phyloP scores from a whole-genome alignment of 768 basidiomycete genomes.

The Imleria badia region DNA sequence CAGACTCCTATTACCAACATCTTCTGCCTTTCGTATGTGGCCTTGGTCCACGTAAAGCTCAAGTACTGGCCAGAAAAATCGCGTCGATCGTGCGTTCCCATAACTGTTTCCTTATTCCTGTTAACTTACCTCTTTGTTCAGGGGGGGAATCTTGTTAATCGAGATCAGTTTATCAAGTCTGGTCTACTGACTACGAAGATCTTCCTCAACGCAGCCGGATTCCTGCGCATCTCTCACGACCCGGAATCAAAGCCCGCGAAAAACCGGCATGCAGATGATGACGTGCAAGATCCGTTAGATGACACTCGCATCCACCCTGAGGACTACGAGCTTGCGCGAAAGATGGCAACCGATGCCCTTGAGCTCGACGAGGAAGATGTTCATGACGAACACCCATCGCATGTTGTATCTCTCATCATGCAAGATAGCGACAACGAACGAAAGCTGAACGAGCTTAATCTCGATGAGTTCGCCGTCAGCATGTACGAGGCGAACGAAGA shows the following conservation, averaged over 20 bases:
- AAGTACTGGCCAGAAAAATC: constrained; percentile 79
- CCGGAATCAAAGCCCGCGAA: constrained; percentile 59
- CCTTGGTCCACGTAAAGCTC: constrained; percentile 92
- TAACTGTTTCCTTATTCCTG: neutral
- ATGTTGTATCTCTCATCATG: constrained; percentile 85
- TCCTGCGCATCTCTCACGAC: constrained; percentile 83
- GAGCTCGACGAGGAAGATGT: constrained; percentile 98
- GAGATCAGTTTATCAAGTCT: constrained; percentile 84
- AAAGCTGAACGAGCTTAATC: constrained; percentile 86
- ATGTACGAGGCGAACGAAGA: constrained; percentile 81
- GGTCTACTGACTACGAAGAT: constrained; percentile 81
- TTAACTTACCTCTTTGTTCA: constrained; percentile 31
- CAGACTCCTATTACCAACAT: constrained; percentile 84
- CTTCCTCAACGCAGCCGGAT: constrained; percentile 91
- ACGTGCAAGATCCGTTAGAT: constrained; percentile 86
- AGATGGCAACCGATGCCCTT: constrained; percentile 97
- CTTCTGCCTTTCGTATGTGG: constrained; percentile 91
- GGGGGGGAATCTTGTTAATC: constrained; percentile 86
- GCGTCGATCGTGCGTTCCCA: constrained; percentile 57
- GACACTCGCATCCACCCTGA: constrained; percentile 95
- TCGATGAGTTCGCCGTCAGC: constrained; percentile 95
- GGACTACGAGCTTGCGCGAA: constrained; percentile 95
- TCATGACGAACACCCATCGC: constrained; percentile 88
- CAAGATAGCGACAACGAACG: constrained; percentile 71
- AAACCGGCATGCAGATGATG: constrained; percentile 58